Conservation (phyloP, 2,329 filamentous ascomycete species). For the Didymella lethalis region DNA sequence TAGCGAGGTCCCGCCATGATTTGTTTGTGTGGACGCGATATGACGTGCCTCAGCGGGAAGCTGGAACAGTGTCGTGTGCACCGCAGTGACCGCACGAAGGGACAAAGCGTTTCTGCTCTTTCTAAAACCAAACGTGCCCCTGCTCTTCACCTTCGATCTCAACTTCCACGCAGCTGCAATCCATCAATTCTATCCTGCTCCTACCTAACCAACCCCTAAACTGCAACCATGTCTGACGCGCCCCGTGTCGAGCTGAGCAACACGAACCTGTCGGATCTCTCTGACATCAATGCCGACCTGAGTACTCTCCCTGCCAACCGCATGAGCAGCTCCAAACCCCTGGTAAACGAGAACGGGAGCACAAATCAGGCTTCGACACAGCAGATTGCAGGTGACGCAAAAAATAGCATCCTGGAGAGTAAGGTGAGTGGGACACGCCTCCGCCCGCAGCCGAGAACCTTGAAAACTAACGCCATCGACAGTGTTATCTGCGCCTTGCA, state of each 20-base stretch:
- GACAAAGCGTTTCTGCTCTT: constrained; percentile 18
- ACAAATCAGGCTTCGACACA: constrained; percentile 31
- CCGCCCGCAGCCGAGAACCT: constrained; percentile 43
- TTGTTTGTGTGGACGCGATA: constrained; percentile 22
- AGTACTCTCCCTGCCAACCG: constrained; percentile 33
- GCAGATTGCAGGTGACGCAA: constrained; percentile 40
- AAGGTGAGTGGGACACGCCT: constrained; percentile 52
- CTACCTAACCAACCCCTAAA: constrained; percentile 10
- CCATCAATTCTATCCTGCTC: background rate
- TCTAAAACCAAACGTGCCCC: constrained; percentile 19
- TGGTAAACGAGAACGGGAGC: constrained; percentile 34
- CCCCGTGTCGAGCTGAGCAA: constrained; percentile 44
- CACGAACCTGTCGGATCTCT: constrained; percentile 36
- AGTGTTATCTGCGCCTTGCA: constrained; percentile 50
- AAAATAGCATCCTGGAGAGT: constrained; percentile 53
- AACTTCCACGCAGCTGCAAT: constrained; percentile 12
- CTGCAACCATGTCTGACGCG: constrained; percentile 41
- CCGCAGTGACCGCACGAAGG: constrained; percentile 8
- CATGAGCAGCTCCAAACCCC: constrained; percentile 9
- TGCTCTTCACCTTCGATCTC: constrained; percentile 7
- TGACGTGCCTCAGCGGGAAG: constrained; percentile 18
- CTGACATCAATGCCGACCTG: constrained; percentile 25
- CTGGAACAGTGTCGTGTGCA: constrained; percentile 23
- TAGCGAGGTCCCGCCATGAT: constrained; percentile 9
- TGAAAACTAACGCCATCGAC: constrained; percentile 45